Conservation (phyloP, 148 eudicot genomes). For the Vaccinium macrocarpon region DNA sequence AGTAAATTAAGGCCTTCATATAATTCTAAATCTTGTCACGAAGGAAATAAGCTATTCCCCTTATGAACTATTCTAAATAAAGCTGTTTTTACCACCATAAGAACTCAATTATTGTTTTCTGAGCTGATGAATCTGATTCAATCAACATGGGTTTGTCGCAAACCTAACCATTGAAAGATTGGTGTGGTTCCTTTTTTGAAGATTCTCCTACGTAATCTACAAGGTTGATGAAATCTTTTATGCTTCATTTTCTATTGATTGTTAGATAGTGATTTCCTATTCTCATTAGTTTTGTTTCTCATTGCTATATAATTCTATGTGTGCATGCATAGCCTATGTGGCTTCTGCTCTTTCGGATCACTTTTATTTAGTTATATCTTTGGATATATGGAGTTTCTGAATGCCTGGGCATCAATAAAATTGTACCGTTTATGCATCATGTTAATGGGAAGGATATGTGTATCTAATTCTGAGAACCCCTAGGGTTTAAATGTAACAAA, state of each 20-base stretch:
- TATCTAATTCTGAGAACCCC: neutral
- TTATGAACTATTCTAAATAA: neutral
- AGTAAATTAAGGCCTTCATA: neutral
- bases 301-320: neutral
- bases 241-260: neutral
- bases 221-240: neutral
- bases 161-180: neutral
- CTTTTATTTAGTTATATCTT: neutral
- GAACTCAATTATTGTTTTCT: conserved; percentile 1
- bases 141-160: neutral
- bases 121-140: neutral
- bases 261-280: neutral
- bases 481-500: neutral
- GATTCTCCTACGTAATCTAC: neutral
- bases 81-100: neutral
- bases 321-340: neutral
- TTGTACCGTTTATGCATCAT: neutral
- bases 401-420: neutral
- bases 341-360: neutral
- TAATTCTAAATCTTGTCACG: neutral
- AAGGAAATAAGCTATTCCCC: neutral
- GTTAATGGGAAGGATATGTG: neutral
- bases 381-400: neutral
- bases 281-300: neutral
- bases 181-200: neutral